Evolutionary conservation across 768 basidiomycete genomes (phyloP).

Genomic region (Termitomyces heimii): DNA sequence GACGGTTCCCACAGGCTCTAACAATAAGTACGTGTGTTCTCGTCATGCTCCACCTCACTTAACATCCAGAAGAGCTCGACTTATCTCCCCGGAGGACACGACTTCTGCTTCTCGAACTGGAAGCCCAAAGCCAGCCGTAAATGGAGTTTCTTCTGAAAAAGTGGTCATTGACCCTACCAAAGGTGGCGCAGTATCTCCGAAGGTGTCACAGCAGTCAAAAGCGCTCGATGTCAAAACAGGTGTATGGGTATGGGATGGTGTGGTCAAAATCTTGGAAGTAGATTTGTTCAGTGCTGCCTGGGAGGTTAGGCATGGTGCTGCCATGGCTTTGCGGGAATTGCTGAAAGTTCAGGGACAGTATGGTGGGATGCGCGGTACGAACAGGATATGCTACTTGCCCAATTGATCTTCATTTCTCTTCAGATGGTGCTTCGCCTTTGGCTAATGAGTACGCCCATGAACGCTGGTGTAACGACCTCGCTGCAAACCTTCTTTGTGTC

Average conservation of each 20-base stretch:
- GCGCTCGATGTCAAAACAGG: conserved; percentile 73
- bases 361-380: conserved; percentile 77
- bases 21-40: conserved; percentile 41
- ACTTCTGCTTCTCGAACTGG: conserved; percentile 47
- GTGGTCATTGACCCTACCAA: conserved; percentile 76
- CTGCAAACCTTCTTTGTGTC: conserved; percentile 80
- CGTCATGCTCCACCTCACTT: background rate
- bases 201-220: conserved; percentile 68
- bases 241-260: conserved; percentile 83
- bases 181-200: conserved; percentile 80
- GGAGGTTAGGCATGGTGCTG: conserved; percentile 94
- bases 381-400: background rate
- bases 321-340: conserved; percentile 85
- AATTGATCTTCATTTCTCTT: background rate
- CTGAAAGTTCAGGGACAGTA: conserved; percentile 77
- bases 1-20: conserved; percentile 47
- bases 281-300: conserved; percentile 82
- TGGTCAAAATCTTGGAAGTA: conserved; percentile 73
- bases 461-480: conserved; percentile 86
- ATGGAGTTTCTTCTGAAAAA: conserved; percentile 45
- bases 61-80: conserved; percentile 50
- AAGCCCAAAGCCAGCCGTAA: conserved; percentile 45
- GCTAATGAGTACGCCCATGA: conserved; percentile 71
- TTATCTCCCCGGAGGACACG: conserved; percentile 62
- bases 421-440: conserved; percentile 44